phyloP scores from a whole-genome alignment of 441 rosid species.

The Syzygium malaccense region DNA sequence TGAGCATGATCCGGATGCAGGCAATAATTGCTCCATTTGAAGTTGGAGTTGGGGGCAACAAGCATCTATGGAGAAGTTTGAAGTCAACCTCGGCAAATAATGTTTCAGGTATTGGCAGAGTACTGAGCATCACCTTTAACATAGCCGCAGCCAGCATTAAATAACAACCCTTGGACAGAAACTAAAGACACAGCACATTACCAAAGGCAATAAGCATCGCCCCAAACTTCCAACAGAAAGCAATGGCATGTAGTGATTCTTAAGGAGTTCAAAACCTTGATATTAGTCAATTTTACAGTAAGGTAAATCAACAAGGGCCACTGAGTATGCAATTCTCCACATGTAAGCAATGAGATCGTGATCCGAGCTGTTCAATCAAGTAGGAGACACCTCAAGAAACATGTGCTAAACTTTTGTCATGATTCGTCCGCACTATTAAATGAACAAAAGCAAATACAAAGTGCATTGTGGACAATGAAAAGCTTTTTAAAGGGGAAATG shows the following conservation, averaged over 20 bases:
- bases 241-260: background rate
- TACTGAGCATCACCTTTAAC: background rate
- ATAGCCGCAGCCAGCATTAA: background rate
- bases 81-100: conserved; percentile 32
- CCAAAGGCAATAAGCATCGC: background rate
- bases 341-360: background rate
- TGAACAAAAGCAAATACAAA: background rate
- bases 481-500: background rate
- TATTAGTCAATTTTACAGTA: background rate
- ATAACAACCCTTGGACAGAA: background rate
- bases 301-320: background rate
- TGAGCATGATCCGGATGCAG: background rate
- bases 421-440: background rate
- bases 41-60: conserved; percentile 36
- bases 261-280: background rate
- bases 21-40: background rate
- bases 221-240: background rate
- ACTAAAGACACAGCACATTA: background rate
- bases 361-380: background rate
- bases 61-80: conserved; percentile 70
- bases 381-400: background rate
- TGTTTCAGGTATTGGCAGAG: background rate
- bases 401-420: background rate
- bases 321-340: background rate
- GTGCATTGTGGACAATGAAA: background rate